Percentiles rank a stretch among this genome's conserved stretches.
Conservation (phyloP, 805 yeast species). For the Lachancea mirantina region DNA sequence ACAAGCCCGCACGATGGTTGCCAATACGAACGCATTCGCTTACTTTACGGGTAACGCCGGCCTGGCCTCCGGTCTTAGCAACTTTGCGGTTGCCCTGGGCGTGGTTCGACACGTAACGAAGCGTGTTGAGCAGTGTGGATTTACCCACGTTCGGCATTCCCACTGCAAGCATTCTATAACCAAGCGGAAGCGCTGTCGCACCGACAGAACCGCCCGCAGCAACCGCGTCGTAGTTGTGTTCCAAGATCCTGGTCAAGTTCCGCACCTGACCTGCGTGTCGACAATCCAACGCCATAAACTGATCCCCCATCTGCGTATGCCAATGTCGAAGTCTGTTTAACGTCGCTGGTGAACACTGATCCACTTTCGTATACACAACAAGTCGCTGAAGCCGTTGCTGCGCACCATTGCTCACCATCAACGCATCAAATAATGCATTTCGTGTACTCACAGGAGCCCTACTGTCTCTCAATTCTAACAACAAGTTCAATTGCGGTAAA, state of each 20-base stretch:
- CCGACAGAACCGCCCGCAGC: conserved; percentile 9
- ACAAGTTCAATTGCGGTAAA: conserved; percentile 73
- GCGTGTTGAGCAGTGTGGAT: conserved; percentile 72
- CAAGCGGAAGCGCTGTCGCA: conserved; percentile 66
- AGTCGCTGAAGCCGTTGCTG: too few species aligned
- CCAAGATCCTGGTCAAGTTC: conserved; percentile 43
- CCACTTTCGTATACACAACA: conserved; percentile 72
- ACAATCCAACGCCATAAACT: conserved; percentile 53
- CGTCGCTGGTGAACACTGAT: conserved; percentile 27
- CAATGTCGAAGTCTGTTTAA: conserved; percentile 35
- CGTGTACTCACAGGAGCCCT: conserved; percentile 84
- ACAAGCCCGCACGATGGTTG: conserved; percentile 49
- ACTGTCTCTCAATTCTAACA: conserved; percentile 80
- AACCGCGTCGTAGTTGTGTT: conserved; percentile 37
- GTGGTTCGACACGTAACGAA: conserved; percentile 40
- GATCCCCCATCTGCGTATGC: conserved; percentile 38
- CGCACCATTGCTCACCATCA: conserved; percentile 37
- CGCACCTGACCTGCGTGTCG: conserved; percentile 44
- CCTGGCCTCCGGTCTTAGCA: conserved; percentile 77
- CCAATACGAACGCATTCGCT: conserved; percentile 66
- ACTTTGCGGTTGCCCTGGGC: conserved; percentile 43
- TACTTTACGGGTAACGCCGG: conserved; percentile 82
- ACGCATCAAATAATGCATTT: conserved; percentile 68
- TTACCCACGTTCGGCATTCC: conserved; percentile 99
- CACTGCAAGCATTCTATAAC: conserved; percentile 64